Evolutionary conservation across 1,284 basidiomycete genomes (phyloP).

Genomic region (Phaffia rhodozyma): DNA sequence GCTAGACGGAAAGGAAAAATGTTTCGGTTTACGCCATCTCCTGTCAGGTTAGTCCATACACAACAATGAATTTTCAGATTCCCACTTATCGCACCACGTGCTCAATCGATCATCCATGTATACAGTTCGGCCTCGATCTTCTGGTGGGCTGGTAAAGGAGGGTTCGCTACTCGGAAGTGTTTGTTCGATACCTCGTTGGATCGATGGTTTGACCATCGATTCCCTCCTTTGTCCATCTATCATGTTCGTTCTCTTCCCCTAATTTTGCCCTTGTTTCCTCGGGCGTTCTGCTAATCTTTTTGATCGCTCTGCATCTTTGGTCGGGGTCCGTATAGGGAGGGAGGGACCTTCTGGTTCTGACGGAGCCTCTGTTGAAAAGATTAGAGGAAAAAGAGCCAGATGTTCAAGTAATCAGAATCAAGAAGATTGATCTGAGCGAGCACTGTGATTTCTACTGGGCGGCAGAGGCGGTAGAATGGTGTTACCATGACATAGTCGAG

Average conservation of each 20-base stretch:
- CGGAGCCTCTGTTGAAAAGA: slow-evolving; percentile 42
- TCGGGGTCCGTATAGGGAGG: slow-evolving; percentile 26
- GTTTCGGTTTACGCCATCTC: slow-evolving; percentile 52
- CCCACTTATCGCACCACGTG: not conserved
- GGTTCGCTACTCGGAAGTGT: slow-evolving; percentile 47
- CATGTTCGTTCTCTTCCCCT: slow-evolving; percentile 25
- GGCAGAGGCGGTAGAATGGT: slow-evolving; percentile 50
- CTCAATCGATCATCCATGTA: not conserved
- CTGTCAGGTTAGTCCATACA: slow-evolving; percentile 36
- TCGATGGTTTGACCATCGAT: slow-evolving; percentile 45
- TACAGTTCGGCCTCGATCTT: slow-evolving; percentile 40
- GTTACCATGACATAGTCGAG: slow-evolving; percentile 36
- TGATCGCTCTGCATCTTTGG: not conserved
- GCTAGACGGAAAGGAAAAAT: slow-evolving; percentile 47
- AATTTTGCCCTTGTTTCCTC: not conserved
- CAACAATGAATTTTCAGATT: not conserved
- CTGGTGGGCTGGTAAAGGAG: slow-evolving; percentile 51
- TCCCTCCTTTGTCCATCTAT: slow-evolving; percentile 47
- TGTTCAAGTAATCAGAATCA: slow-evolving; percentile 43
- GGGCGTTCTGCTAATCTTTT: too few relatives aligned
- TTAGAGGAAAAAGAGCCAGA: slow-evolving; percentile 39
- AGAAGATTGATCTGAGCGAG: slow-evolving; percentile 42
- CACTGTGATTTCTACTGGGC: slow-evolving; percentile 42
- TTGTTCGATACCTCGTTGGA: slow-evolving; percentile 42
- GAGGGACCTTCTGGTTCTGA: slow-evolving; percentile 41